Evolutionary conservation across 495 filamentous ascomycete species (phyloP).

Genomic region (Hypoxylon lienhwacheense): DNA sequence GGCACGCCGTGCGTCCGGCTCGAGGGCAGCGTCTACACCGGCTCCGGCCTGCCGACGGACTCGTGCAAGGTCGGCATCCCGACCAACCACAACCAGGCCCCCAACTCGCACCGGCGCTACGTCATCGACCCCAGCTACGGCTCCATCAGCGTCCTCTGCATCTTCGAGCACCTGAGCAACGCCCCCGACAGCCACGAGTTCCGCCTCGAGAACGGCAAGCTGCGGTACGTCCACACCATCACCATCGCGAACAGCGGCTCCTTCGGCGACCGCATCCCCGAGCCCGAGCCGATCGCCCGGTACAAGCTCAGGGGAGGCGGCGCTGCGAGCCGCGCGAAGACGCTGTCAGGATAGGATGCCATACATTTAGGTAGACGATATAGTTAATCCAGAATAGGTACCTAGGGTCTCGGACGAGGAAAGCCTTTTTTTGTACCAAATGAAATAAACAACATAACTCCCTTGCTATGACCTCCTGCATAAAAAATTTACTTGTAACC

Average conservation of each 20-base stretch:
- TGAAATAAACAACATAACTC: no score
- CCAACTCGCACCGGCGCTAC: constrained; percentile 44
- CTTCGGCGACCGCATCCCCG: neutral
- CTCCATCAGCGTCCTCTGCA: constrained; percentile 43
- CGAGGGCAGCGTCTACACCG: constrained; percentile 47
- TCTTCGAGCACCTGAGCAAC: constrained; percentile 46
- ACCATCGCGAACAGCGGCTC: constrained; percentile 52
- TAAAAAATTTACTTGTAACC: no score
- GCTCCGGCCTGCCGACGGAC: constrained; percentile 39
- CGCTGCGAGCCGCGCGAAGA: neutral
- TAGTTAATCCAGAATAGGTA: no score
- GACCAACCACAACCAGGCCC: constrained; percentile 43
- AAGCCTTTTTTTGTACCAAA: no score
- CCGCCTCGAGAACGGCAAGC: constrained; percentile 46
- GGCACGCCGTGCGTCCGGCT: constrained; percentile 45
- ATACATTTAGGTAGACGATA: neutral
- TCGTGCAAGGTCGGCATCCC: constrained; percentile 46
- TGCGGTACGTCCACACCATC: constrained; percentile 50
- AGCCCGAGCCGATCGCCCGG: neutral
- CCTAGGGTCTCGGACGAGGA: no score
- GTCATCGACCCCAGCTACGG: constrained; percentile 47
- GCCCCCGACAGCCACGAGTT: constrained; percentile 50
- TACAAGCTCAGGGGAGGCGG: constrained; percentile 11
- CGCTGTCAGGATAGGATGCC: neutral
- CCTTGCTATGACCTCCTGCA: no score